Evolutionary conservation across 495 filamentous ascomycete species (phyloP).

Genomic region (Elasticomyces elasticus): DNA sequence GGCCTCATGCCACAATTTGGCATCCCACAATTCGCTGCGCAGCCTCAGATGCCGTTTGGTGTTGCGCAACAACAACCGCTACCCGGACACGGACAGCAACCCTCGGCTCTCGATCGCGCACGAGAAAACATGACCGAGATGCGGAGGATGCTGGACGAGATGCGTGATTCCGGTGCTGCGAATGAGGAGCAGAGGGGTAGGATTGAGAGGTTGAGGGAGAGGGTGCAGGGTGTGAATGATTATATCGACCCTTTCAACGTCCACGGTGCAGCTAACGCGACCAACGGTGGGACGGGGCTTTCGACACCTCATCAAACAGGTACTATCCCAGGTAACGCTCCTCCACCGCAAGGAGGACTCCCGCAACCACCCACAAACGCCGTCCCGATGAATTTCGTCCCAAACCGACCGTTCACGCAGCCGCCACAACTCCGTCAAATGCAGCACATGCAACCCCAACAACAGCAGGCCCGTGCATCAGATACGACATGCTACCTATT

Average conservation of each 20-base stretch:
- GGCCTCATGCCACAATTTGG: no score
- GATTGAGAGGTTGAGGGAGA: conserved; percentile 5
- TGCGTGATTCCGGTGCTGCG: not conserved
- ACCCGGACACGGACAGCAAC: conserved; percentile 1
- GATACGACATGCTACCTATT: conserved; percentile 23
- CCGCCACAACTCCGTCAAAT: not conserved
- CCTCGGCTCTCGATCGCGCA: conserved; percentile 17
- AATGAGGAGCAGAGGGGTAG: conserved; percentile 6
- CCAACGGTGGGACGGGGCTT: not conserved
- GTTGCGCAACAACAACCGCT: not conserved
- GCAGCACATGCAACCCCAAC: not conserved
- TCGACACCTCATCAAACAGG: not conserved
- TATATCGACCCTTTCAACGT: conserved; percentile 18
- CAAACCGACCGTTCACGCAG: not conserved
- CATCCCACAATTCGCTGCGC: not conserved
- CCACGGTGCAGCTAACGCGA: not conserved
- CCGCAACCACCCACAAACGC: not conserved
- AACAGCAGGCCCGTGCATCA: not conserved
- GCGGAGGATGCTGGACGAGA: conserved; percentile 15
- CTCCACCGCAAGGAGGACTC: not conserved
- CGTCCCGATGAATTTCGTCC: not conserved
- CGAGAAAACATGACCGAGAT: conserved; percentile 20
- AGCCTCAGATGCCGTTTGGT: not conserved
- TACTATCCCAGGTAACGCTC: not conserved
- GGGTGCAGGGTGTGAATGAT: conserved; percentile 7